These are phyloP conservation scores for Diplodia sapinea DNA, from an alignment of 2,329 filamentous ascomycete species.

Conservation along the genomic window DNA sequence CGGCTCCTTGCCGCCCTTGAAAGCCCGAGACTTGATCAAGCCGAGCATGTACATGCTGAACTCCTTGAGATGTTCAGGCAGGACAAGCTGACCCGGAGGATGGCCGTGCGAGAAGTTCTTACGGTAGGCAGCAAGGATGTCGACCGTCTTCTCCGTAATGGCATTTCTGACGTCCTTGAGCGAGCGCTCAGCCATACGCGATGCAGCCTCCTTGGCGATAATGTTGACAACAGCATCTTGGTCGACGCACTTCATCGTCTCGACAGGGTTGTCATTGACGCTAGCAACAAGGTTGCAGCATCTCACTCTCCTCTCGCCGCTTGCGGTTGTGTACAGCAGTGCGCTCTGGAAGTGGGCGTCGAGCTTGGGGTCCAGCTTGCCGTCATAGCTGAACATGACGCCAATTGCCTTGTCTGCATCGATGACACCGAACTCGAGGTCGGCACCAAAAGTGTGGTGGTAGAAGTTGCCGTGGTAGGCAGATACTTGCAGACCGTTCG, in stretches of 20 bases:
- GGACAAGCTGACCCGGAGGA: constrained; percentile 88
- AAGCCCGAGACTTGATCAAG: constrained; percentile 85
- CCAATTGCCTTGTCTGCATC: constrained; percentile 93
- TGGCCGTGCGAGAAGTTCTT: constrained; percentile 89
- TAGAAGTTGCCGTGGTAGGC: constrained; percentile 97
- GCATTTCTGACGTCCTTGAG: constrained; percentile 85
- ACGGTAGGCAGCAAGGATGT: constrained; percentile 88
- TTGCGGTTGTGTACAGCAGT: constrained; percentile 89
- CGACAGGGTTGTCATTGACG: constrained; percentile 82
- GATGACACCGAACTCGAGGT: constrained; percentile 89
- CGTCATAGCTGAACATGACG: constrained; percentile 92
- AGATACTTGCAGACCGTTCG: constrained; percentile 90
- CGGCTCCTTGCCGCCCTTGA: constrained; percentile 89
- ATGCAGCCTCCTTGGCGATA: constrained; percentile 90
- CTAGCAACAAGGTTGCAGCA: constrained; percentile 94
- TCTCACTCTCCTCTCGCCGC: constrained; percentile 84
- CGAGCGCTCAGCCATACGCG: constrained; percentile 76
- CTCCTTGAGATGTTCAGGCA: constrained; percentile 95
- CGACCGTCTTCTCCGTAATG: constrained; percentile 89
- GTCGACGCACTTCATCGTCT: constrained; percentile 89
- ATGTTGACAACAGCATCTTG: constrained; percentile 90
- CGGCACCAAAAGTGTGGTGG: constrained; percentile 92
- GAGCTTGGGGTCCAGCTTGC: constrained; percentile 94
- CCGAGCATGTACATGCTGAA: constrained; percentile 95
- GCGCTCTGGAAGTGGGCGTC: constrained; percentile 98